Evolutionary conservation across 257 asterid genomes (phyloP).

Genomic region (Knoxia roxburghii): DNA sequence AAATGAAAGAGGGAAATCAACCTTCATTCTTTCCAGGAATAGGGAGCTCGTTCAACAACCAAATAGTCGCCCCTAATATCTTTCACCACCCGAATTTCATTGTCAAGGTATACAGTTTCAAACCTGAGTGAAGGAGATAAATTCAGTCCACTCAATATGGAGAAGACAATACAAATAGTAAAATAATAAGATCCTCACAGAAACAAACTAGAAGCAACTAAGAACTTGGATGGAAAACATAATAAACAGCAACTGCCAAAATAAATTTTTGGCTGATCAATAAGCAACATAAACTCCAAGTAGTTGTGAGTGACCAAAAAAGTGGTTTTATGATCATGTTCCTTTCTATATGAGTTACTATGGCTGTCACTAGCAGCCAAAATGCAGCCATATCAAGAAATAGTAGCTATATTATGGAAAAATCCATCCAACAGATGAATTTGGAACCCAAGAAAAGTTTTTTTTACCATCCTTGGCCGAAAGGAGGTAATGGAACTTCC

Average conservation of each 20-base stretch:
- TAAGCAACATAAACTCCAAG: background rate
- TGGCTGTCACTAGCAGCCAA: background rate
- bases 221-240: background rate
- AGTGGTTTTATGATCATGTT: background rate
- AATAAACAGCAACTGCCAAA: background rate
- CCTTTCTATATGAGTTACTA: background rate
- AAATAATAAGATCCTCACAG: background rate
- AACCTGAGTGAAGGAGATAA: constrained; percentile 42
- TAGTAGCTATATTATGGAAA: background rate
- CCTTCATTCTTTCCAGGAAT: constrained; percentile 73
- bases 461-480: constrained; percentile 90
- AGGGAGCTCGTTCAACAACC: constrained; percentile 84
- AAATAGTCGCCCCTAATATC: constrained; percentile 83
- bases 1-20: background rate
- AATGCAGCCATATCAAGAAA: background rate
- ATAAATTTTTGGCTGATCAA: background rate
- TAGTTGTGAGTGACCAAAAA: background rate
- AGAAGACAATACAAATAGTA: background rate
- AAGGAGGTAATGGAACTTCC: constrained; percentile 94
- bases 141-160: background rate
- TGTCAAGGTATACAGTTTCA: constrained; percentile 72
- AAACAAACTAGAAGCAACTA: background rate
- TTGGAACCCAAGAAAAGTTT: background rate
- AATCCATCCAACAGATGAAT: constrained; percentile 9
- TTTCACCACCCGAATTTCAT: constrained; percentile 86